Conservation (phyloP, 176 grass and related monocot genomes). For the Hordeum marinum region DNA sequence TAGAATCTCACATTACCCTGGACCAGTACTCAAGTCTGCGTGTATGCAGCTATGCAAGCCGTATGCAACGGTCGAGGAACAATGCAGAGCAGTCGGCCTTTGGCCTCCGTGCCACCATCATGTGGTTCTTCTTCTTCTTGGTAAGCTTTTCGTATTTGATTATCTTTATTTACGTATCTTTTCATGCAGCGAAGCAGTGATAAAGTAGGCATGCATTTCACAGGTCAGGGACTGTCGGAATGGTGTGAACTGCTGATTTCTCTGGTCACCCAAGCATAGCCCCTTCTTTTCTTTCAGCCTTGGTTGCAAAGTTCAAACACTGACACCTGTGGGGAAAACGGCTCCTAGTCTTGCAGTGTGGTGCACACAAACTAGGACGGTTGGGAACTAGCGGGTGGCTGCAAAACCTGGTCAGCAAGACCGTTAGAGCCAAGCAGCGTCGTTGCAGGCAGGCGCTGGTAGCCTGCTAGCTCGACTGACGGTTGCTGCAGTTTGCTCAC, state of each 20-base stretch:
- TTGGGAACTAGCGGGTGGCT: slow-evolving; percentile 19
- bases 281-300: too few relatives aligned
- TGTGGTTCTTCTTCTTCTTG: neutral
- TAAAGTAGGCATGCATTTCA: neutral
- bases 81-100: neutral
- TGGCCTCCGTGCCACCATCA: slow-evolving; percentile 15
- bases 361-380: slow-evolving; percentile 22
- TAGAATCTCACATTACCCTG: slow-evolving; percentile 22
- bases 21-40: slow-evolving; percentile 23
- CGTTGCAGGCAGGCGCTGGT: slow-evolving; percentile 24
- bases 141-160: neutral
- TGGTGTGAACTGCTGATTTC: too few relatives aligned
- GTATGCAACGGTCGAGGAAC: neutral
- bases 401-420: neutral
- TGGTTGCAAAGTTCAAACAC: neutral
- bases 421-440: neutral
- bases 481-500: slow-evolving; percentile 15
- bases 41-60: neutral
- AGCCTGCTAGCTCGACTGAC: neutral
- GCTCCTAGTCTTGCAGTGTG: slow-evolving; percentile 32
- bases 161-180: neutral
- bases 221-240: neutral
- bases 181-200: neutral
- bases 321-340: too few relatives aligned
- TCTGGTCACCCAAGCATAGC: too few relatives aligned